Percentiles rank a stretch among this genome's conserved stretches.
Conservation (phyloP, 805 yeast genomes). For the Grigorovia yakushimaensis region DNA sequence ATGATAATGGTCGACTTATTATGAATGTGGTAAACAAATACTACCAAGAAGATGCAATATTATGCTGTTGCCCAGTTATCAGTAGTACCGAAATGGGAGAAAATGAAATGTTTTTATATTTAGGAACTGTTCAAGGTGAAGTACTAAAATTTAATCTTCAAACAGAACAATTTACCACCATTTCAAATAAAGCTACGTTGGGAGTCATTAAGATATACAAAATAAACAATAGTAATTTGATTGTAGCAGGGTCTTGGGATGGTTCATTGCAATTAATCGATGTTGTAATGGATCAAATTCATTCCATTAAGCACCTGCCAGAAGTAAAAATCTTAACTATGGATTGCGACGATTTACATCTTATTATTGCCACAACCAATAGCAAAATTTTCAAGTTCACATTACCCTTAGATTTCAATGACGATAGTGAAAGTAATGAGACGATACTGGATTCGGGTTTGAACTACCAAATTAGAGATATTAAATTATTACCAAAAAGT, state of each 20-base stretch:
- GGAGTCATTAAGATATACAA: conserved; percentile 31
- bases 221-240: conserved; percentile 8
- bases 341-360: conserved; percentile 39
- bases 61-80: conserved; percentile 19
- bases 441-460: conserved; percentile 46
- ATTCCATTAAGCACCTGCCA: conserved; percentile 1
- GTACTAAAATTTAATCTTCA: conserved; percentile 44
- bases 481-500: conserved; percentile 43
- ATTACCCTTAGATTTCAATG: conserved; percentile 8
- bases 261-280: conserved; percentile 42
- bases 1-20: conserved; percentile 8
- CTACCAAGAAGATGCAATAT: conserved; percentile 9
- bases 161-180: conserved; percentile 24
- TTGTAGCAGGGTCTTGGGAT: conserved; percentile 59
- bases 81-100: background rate
- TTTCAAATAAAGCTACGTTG: conserved; percentile 28
- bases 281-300: conserved; percentile 20
- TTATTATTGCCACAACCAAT: conserved; percentile 47
- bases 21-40: conserved; percentile 4
- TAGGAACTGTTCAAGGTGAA: conserved; percentile 48
- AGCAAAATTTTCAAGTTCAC: conserved; percentile 33
- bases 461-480: conserved; percentile 50
- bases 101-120: conserved; percentile 26
- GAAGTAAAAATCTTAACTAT: conserved; percentile 37
- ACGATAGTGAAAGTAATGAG: background rate